These are phyloP conservation scores for Mucor velutinosus DNA, from an alignment of 371 early-diverging fungal species.

Conservation along the genomic window DNA sequence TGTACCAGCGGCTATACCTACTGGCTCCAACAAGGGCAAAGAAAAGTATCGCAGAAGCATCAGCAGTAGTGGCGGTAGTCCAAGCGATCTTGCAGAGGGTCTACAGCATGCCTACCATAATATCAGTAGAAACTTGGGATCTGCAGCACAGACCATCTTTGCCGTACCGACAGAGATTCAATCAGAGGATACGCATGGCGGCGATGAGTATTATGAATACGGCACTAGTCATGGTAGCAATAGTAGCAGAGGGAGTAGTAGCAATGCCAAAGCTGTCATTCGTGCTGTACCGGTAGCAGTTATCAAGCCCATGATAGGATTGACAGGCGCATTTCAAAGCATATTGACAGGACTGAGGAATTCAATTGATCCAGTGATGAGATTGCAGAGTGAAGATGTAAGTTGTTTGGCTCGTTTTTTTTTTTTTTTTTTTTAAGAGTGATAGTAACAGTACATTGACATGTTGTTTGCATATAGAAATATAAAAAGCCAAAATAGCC, in stretches of 20 bases:
- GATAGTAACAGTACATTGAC: background rate
- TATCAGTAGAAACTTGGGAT: constrained; percentile 73
- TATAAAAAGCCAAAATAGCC: constrained; percentile 10
- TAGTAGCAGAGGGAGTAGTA: background rate
- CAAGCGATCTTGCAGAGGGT: constrained; percentile 78
- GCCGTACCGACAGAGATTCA: constrained; percentile 80
- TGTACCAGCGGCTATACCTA: background rate
- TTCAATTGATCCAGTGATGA: constrained; percentile 82
- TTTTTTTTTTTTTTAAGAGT: no score
- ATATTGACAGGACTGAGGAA: constrained; percentile 90
- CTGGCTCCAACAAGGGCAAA: background rate
- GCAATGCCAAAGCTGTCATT: constrained; percentile 64
- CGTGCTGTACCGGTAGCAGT: constrained; percentile 93
- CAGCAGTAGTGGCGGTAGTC: background rate
- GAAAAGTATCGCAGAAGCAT: background rate
- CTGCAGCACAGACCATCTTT: constrained; percentile 85
- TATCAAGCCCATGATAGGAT: constrained; percentile 95
- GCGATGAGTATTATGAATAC: background rate
- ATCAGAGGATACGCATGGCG: background rate
- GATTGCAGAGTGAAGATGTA: constrained; percentile 82
- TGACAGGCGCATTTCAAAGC: constrained; percentile 92
- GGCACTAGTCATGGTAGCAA: background rate
- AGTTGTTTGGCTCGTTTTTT: constrained; percentile 20
- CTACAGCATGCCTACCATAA: constrained; percentile 81
- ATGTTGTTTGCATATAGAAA: background rate